phyloP scores from a whole-genome alignment of 768 basidiomycete genomes.

The Phanerochaete carnosa region DNA sequence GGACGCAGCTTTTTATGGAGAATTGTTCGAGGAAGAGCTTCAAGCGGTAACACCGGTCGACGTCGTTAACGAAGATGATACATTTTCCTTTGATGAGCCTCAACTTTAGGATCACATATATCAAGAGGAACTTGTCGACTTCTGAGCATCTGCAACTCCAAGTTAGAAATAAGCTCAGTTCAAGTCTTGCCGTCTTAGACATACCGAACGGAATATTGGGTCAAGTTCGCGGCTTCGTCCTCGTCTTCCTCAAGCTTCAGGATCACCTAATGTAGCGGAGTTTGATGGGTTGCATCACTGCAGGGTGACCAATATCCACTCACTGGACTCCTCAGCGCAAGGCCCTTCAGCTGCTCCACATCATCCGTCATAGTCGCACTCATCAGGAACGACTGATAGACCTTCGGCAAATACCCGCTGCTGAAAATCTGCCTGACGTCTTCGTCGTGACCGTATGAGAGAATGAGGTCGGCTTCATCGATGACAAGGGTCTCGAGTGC shows the following conservation, averaged over 20 bases:
- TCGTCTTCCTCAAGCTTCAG: constrained; percentile 86
- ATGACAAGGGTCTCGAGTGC: constrained; percentile 86
- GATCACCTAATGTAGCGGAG: too few relatives aligned
- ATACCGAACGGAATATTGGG: constrained; percentile 81
- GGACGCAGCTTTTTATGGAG: constrained; percentile 91
- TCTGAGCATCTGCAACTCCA: constrained; percentile 66
- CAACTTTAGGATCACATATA: constrained; percentile 95
- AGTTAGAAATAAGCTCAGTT: background rate
- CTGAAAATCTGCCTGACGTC: constrained; percentile 73
- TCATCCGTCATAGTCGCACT: constrained; percentile 98
- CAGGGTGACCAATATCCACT: too few relatives aligned
- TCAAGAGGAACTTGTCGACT: constrained; percentile 94
- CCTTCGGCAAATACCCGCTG: constrained; percentile 71
- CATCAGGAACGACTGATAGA: constrained; percentile 93
- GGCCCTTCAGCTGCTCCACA: constrained; percentile 86
- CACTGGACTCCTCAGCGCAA: constrained; percentile 85
- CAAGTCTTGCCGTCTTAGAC: constrained; percentile 14
- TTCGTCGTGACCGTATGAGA: constrained; percentile 95
- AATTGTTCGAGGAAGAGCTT: constrained; percentile 99
- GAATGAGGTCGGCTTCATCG: constrained; percentile 95
- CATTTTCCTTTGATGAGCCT: constrained; percentile 95
- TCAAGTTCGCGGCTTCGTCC: constrained; percentile 76
- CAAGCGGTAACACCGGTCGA: constrained; percentile 90
- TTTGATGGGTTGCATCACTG: too few relatives aligned
- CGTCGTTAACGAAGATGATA: constrained; percentile 94